Evolutionary conservation across 2,329 filamentous ascomycete genomes (phyloP).

Genomic region (Aspergillus sergii): DNA sequence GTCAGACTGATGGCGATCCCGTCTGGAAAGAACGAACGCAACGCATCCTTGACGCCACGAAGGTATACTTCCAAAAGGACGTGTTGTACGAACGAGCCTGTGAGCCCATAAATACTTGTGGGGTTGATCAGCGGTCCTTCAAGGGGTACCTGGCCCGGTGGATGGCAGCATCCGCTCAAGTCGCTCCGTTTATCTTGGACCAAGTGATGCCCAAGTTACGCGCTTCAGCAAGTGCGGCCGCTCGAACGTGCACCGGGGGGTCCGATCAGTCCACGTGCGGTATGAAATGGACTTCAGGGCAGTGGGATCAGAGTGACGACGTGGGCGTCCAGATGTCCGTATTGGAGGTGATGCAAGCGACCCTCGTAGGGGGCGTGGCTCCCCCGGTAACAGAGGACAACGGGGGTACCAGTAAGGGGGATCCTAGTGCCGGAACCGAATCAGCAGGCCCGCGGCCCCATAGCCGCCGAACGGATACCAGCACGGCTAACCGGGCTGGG

Average conservation of each 20-base stretch:
- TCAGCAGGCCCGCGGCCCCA: conserved; percentile 15
- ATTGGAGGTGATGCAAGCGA: conserved; percentile 37
- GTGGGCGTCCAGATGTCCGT: conserved; percentile 46
- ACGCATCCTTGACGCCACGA: conserved; percentile 57
- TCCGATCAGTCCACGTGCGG: conserved; percentile 44
- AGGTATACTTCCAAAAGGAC: conserved; percentile 55
- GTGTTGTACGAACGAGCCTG: conserved; percentile 64
- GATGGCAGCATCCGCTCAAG: conserved; percentile 58
- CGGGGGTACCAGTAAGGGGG: conserved; percentile 37
- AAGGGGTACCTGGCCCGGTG: conserved; percentile 67
- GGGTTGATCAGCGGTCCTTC: conserved; percentile 67
- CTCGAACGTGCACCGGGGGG: conserved; percentile 55
- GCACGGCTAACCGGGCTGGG: conserved; percentile 43
- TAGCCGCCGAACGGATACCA: conserved; percentile 25
- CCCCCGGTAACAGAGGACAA: conserved; percentile 33
- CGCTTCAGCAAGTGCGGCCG: conserved; percentile 57
- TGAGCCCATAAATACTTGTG: conserved; percentile 57
- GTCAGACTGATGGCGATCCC: conserved; percentile 38
- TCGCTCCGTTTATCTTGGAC: conserved; percentile 59
- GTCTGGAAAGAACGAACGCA: conserved; percentile 57
- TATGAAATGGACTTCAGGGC: conserved; percentile 41
- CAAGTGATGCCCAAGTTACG: conserved; percentile 56
- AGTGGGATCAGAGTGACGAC: conserved; percentile 41
- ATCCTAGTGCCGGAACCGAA: conserved; percentile 32
- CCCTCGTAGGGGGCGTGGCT: conserved; percentile 32